Evolutionary conservation across 164 flowering plant species (phyloP).

Genomic region (Amborella trichopoda): DNA sequence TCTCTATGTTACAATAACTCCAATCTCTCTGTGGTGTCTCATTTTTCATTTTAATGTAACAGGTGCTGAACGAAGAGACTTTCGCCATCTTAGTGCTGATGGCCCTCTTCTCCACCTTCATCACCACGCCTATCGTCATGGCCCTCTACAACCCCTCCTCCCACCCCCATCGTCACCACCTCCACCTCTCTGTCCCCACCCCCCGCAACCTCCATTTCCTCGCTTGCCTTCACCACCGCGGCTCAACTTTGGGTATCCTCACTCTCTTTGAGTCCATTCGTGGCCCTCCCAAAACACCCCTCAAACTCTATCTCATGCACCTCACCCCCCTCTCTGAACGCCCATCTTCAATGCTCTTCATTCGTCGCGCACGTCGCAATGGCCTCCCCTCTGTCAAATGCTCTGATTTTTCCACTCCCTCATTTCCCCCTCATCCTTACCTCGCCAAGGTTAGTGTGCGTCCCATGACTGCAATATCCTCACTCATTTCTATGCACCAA

Average conservation of each 20-base stretch:
- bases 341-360: constrained; percentile 54
- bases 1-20: neutral
- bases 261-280: constrained; percentile 41
- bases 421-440: constrained; percentile 18
- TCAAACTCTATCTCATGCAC: constrained; percentile 41
- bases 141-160: constrained; percentile 46
- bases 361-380: constrained; percentile 32
- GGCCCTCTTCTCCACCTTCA: constrained; percentile 76
- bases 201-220: constrained; percentile 27
- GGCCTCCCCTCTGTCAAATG: constrained; percentile 33
- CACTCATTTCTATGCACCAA: constrained; percentile 61
- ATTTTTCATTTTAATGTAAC: neutral
- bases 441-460: constrained; percentile 40
- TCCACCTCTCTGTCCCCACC: constrained; percentile 7
- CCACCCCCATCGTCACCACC: constrained; percentile 1
- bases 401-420: constrained; percentile 7
- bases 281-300: constrained; percentile 16
- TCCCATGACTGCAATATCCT: constrained; percentile 45
- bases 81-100: constrained; percentile 71
- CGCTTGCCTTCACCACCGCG: constrained; percentile 44
- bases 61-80: constrained; percentile 65
- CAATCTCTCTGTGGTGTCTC: neutral
- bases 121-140: constrained; percentile 62
- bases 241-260: constrained; percentile 40
- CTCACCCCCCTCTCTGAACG: constrained; percentile 66